Conservation (phyloP, 768 basidiomycete genomes). For the Mycena polygramma region DNA sequence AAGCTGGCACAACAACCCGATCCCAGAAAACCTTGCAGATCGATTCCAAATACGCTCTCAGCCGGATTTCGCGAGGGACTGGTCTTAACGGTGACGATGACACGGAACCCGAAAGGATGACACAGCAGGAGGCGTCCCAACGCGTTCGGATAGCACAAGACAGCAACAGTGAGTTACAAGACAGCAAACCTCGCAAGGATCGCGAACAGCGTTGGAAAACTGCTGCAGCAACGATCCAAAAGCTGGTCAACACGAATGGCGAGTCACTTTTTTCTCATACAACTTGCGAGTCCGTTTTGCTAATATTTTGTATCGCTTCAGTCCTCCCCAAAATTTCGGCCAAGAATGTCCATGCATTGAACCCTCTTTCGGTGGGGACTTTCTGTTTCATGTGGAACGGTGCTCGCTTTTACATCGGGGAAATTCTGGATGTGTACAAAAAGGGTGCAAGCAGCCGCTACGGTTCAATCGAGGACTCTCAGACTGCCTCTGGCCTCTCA, state of each 20-base stretch:
- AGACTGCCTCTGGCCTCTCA: too few relatives aligned
- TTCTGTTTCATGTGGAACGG: too few relatives aligned
- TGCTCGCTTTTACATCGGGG: too few relatives aligned
- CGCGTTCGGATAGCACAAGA: conserved; percentile 24
- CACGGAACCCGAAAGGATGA: conserved; percentile 19
- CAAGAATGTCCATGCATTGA: too few relatives aligned
- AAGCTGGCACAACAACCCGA: conserved; percentile 18
- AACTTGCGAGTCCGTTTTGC: too few relatives aligned
- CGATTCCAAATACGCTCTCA: conserved; percentile 16
- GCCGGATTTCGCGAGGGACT: not conserved
- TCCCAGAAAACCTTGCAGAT: not conserved
- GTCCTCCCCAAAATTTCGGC: too few relatives aligned
- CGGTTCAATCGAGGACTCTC: too few relatives aligned
- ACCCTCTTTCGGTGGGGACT: too few relatives aligned
- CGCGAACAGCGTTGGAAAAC: conserved; percentile 29
- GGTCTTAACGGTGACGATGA: not conserved
- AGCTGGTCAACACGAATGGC: conserved; percentile 1
- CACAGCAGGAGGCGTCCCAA: conserved; percentile 33
- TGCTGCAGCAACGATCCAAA: conserved; percentile 3
- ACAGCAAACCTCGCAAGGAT: not conserved
- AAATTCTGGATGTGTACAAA: too few relatives aligned
- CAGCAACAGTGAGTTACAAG: conserved; percentile 7
- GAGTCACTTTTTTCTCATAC: not conserved
- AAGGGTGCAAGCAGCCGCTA: too few relatives aligned
- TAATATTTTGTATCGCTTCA: too few relatives aligned